These are phyloP conservation scores for Glomus cerebriforme DNA, from an alignment of 192 early-diverging fungal genomes.

Conservation along the genomic window DNA sequence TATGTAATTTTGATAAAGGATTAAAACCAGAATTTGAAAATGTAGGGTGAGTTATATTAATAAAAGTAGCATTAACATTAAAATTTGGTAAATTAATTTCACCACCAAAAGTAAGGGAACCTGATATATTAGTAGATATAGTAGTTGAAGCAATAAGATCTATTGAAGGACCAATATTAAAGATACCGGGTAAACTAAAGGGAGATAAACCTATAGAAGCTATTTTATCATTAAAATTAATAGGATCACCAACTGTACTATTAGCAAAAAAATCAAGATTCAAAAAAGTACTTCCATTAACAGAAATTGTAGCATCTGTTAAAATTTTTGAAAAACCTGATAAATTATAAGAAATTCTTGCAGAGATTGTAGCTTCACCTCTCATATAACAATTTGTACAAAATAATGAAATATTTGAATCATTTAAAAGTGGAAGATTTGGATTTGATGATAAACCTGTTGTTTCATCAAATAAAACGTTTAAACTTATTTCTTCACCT, in stretches of 20 bases:
- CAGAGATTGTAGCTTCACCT: slow-evolving; percentile 1
- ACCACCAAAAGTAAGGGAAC: neutral
- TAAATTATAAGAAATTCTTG: neutral
- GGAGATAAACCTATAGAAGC: no score
- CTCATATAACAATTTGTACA: slow-evolving; percentile 13
- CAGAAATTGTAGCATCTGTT: neutral
- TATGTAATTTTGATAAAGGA: neutral
- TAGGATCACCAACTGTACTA: neutral
- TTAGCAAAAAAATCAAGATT: neutral
- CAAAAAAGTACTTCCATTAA: slow-evolving; percentile 3
- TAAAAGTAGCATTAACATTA: neutral
- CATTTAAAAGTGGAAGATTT: neutral
- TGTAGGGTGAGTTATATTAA: neutral
- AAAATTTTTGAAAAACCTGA: neutral
- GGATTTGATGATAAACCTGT: slow-evolving; percentile 8
- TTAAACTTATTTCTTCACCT: slow-evolving; percentile 3
- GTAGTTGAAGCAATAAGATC: neutral
- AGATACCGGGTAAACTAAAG: neutral
- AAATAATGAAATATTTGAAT: neutral
- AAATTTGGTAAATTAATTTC: neutral
- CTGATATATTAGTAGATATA: neutral
- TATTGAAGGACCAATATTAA: slow-evolving; percentile 17
- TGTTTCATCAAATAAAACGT: slow-evolving; percentile 7
- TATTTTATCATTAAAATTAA: no score
- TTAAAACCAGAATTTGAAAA: neutral